A percentile compares a stretch with the other conserved stretches of the same genome.
Evolutionary conservation across 352 stramenopile genomes (phyloP).

Genomic region (Globisporangium middletonii): DNA sequence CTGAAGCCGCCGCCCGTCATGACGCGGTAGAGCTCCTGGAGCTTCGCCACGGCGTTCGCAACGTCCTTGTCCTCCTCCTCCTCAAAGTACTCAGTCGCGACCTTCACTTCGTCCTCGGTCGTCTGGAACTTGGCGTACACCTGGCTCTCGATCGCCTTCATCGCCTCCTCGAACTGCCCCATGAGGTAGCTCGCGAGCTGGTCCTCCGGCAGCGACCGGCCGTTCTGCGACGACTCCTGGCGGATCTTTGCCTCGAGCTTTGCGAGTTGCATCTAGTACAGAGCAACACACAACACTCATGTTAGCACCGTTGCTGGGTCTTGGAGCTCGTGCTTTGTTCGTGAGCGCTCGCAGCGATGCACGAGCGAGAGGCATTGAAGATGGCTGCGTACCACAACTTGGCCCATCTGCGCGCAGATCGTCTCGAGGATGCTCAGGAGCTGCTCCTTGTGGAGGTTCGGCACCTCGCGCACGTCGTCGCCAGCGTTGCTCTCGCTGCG

Average conservation of each 20-base stretch:
- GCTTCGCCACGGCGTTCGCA: slow-evolving; percentile 73
- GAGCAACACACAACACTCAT: no score
- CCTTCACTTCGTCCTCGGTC: slow-evolving; percentile 82
- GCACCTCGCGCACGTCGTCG: slow-evolving; percentile 64
- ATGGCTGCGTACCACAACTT: slow-evolving; percentile 65
- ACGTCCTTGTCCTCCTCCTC: slow-evolving; percentile 86
- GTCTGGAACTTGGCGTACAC: slow-evolving; percentile 88
- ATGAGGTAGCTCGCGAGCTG: slow-evolving; percentile 85
- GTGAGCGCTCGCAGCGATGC: no score
- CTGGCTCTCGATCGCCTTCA: slow-evolving; percentile 87
- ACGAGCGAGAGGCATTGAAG: no score
- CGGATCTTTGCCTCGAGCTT: slow-evolving; percentile 87
- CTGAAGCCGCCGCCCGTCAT: slow-evolving; percentile 81
- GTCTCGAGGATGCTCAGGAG: slow-evolving; percentile 83
- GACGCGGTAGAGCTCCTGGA: slow-evolving; percentile 85
- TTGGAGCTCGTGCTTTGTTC: no score
- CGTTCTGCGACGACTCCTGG: slow-evolving; percentile 83
- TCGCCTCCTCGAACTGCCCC: slow-evolving; percentile 87
- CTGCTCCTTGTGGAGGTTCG: slow-evolving; percentile 85
- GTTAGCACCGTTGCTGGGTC: neutral
- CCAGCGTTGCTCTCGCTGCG: slow-evolving; percentile 42
- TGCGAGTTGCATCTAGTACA: slow-evolving; percentile 72
- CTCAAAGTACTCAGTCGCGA: slow-evolving; percentile 86
- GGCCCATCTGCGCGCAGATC: slow-evolving; percentile 86
- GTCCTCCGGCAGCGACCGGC: slow-evolving; percentile 73